Base-by-base conservation (phyloP, 2,329 filamentous ascomycete genomes). In the Fusarium domesticum region DNA sequence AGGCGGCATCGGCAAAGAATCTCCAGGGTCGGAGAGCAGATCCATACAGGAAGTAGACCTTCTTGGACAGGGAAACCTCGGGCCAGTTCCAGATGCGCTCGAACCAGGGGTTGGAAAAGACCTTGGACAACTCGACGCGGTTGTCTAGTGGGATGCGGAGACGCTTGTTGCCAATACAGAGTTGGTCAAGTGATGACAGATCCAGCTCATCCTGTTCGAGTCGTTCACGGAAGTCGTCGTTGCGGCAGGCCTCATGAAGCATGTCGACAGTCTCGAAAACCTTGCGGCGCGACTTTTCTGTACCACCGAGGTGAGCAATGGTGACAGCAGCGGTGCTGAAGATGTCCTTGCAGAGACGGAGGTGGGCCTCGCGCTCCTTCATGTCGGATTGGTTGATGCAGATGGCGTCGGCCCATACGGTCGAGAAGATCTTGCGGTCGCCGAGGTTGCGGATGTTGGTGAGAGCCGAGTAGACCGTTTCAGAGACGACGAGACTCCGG, bases 1-100 rank as follows among this genome's bases (percentile, higher is more conserved):
- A 42, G 18, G 40, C 40, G 11, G 40, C 34, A 31, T 42, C 40
- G 20, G 40, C 40, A 32, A 42, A 42, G 40, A 42, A 42, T 17
- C 40, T 42, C 40, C 40, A 42, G 18, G 40, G 40, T 6, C 40
- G 33, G 2, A 42, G 40, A 4, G 40, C 40, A 32, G 40, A 42
- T 15, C 40, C 40, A 16, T 42, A 42, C 34, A 42, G 10, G 40
- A 42, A 42, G 18, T 42, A 42, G 2, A 42, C 40, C 25, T 42
- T 42, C 40, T 42, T 42, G 34, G 40, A 42, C n/a, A 42, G 40
- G 15, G 40, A 42, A n/a, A 42, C 34, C 18, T 42, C 40, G 17
- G 40, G 40, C 40, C 40, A 42, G 40, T 42, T 42, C 40, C 40
- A 42, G 7, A 42, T 25, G 32, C 40, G 40, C 6, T 42, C 40